A percentile compares a stretch with the other conserved stretches of the same genome.
Conservation (phyloP, 148 eudicot genomes). For the Vaccinium macrocarpon region DNA sequence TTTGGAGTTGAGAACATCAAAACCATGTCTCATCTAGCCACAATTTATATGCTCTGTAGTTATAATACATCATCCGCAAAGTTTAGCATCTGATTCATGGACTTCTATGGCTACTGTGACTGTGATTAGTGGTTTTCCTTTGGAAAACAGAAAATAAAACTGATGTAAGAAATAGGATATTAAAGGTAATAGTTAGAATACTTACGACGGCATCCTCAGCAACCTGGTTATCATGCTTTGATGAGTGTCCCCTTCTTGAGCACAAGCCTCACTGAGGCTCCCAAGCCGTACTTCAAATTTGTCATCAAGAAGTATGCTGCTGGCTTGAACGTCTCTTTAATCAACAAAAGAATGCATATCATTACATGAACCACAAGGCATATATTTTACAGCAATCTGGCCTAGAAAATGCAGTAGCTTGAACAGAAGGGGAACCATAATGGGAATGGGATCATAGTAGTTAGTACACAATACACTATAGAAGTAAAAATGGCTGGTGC, state of each 20-base stretch:
- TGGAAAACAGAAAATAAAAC: neutral
- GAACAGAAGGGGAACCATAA: too few species aligned
- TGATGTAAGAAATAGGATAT: neutral
- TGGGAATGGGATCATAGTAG: neutral
- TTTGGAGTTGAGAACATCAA: neutral
- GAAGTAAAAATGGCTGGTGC: neutral
- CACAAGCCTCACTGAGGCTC: slow-evolving; percentile 69
- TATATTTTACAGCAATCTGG: neutral
- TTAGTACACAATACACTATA: neutral
- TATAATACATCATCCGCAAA: neutral
- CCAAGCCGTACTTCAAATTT: slow-evolving; percentile 97
- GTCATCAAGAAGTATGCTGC: slow-evolving; percentile 96
- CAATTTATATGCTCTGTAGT: neutral
- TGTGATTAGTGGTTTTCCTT: neutral
- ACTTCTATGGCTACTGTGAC: neutral
- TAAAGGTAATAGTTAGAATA: slow-evolving; percentile 13
- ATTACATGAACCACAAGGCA: neutral
- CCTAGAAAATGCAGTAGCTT: neutral
- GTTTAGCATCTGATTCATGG: neutral
- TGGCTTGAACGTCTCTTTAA: slow-evolving; percentile 91
- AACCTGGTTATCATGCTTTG: slow-evolving; percentile 75
- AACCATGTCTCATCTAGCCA: neutral
- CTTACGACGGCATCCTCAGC: slow-evolving; percentile 82
- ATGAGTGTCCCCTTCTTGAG: slow-evolving; percentile 82
- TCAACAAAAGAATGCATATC: slow-evolving; percentile 15